Conservation (phyloP, 2,329 filamentous ascomycete genomes). For the Neonectria sp. region DNA sequence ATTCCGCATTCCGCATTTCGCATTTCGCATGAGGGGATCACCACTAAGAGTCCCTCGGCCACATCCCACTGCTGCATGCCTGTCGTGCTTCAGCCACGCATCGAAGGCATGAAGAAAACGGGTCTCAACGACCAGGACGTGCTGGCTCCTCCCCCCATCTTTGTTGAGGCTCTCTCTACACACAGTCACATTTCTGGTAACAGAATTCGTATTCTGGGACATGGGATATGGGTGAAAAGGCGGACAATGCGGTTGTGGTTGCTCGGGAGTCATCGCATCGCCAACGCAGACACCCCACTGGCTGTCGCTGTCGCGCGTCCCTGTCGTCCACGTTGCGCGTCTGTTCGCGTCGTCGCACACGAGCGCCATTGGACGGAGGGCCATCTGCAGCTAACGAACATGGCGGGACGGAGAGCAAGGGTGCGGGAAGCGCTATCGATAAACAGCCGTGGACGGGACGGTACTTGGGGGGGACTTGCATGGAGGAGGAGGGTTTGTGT, state of each 20-base stretch:
- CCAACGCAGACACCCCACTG: conserved; percentile 11
- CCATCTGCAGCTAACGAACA: conserved; percentile 38
- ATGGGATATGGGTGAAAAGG: background rate
- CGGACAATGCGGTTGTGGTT: conserved; percentile 10
- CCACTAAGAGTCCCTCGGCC: background rate
- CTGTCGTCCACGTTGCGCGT: conserved; percentile 38
- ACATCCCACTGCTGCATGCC: conserved; percentile 8
- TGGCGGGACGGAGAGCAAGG: conserved; percentile 27
- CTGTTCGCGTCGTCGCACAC: conserved; percentile 43
- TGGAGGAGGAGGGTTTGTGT: background rate
- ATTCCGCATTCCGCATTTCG: conserved; percentile 12
- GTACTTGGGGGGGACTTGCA: conserved; percentile 20
- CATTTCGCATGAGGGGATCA: conserved; percentile 20
- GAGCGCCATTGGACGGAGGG: conserved; percentile 38
- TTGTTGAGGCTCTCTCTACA: conserved; percentile 24
- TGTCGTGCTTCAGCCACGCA: conserved; percentile 27
- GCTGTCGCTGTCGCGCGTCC: conserved; percentile 20
- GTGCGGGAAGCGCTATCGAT: conserved; percentile 48
- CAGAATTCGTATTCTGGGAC: conserved; percentile 5
- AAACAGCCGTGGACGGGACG: conserved; percentile 36
- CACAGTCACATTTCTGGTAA: background rate
- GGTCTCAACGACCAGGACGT: conserved; percentile 8
- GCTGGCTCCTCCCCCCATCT: conserved; percentile 7
- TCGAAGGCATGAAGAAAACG: conserved; percentile 27
- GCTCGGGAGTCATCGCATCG: conserved; percentile 24